These are phyloP conservation scores for Bonia amplexicaulis DNA, from an alignment of 176 grass and related monocot genomes.

Conservation along the genomic window DNA sequence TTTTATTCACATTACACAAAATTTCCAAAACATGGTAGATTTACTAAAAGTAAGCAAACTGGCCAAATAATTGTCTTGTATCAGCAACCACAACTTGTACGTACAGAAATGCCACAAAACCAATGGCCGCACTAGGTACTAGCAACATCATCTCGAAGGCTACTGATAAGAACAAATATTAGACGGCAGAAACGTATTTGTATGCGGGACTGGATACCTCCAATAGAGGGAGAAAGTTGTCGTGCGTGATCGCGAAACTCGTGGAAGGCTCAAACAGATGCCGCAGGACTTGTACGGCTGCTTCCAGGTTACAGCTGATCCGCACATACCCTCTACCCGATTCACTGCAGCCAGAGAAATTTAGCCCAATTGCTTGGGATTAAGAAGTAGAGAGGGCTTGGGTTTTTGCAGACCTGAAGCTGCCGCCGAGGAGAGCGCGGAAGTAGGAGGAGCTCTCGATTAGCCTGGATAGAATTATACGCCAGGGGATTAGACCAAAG, in stretches of 20 bases:
- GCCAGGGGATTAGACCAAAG: background rate
- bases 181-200: background rate
- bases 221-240: constrained; percentile 45
- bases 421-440: constrained; percentile 53
- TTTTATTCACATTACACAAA: background rate
- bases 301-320: constrained; percentile 42
- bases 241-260: constrained; percentile 16
- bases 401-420: constrained; percentile 44
- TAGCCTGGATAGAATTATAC: constrained; percentile 12
- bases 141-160: background rate
- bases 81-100: background rate
- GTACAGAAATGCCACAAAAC: background rate
- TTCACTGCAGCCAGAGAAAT: constrained; percentile 42
- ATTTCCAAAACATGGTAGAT: background rate
- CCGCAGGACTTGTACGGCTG: constrained; percentile 31
- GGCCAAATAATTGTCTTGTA: background rate
- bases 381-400: background rate
- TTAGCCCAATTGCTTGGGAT: background rate
- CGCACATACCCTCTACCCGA: constrained; percentile 29
- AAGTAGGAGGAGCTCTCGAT: constrained; percentile 68
- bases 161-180: background rate
- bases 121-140: background rate
- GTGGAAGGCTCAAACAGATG: constrained; percentile 38
- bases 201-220: constrained; percentile 15
- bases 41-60: background rate